These are phyloP conservation scores for Ambrosia hybrid DNA, from an alignment of 140 eudicot genomes.

Conservation along the genomic window DNA sequence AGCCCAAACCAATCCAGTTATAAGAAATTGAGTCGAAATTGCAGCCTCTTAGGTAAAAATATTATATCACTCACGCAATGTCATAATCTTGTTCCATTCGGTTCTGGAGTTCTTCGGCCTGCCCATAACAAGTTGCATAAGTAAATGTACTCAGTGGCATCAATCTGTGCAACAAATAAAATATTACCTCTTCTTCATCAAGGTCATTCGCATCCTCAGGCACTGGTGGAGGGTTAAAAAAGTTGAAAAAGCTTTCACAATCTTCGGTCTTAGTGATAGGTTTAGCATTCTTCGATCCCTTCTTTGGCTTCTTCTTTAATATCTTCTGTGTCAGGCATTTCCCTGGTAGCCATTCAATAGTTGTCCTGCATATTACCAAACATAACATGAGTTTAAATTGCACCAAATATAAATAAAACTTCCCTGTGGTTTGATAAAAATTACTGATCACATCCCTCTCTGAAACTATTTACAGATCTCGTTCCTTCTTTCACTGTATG, in stretches of 20 bases:
- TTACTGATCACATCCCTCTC: no score
- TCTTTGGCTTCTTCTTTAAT: conserved; percentile 72
- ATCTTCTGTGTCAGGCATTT: conserved; percentile 79
- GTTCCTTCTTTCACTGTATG: no score
- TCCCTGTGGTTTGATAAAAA: no score
- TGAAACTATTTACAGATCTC: no score
- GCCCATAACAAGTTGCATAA: conserved; percentile 3
- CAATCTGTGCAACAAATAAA: neutral
- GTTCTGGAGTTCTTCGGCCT: conserved; percentile 90
- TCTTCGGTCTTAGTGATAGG: conserved; percentile 72
- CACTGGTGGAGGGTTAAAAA: conserved; percentile 79
- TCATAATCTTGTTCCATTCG: conserved; percentile 88
- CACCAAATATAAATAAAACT: neutral
- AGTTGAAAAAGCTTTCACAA: conserved; percentile 86
- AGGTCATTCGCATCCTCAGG: conserved; percentile 70
- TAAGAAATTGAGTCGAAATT: neutral
- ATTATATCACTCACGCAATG: conserved; percentile 57
- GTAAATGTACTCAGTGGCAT: neutral
- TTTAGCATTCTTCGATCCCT: conserved; percentile 72
- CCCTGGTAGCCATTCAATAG: neutral
- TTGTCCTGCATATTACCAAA: neutral
- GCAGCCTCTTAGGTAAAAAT: neutral
- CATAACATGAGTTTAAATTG: neutral
- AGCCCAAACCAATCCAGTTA: neutral
- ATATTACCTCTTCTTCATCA: conserved; percentile 69